Evolutionary conservation across 352 stramenopile genomes (phyloP).

Genomic region (Phytophthora pinifolia): DNA sequence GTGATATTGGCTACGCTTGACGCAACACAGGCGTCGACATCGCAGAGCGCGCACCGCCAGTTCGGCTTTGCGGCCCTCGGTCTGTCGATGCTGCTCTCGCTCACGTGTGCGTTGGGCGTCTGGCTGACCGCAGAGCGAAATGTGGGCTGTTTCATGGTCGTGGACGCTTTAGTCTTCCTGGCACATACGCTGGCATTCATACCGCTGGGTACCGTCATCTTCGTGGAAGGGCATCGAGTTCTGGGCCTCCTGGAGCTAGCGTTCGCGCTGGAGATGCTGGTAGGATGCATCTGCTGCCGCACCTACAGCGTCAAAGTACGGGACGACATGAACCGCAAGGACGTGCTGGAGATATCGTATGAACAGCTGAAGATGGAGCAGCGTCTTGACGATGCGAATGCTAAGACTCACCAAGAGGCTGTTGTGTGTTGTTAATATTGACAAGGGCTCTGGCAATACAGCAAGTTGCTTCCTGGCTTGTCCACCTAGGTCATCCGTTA

Average conservation of each 20-base stretch:
- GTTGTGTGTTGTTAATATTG: no score
- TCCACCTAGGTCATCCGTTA: no score
- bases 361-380: constrained; percentile 14
- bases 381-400: neutral
- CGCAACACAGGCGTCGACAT: neutral
- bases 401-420: neutral
- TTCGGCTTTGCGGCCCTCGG: constrained; percentile 1
- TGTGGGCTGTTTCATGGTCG: constrained; percentile 17
- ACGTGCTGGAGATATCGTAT: constrained; percentile 15
- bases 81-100: constrained; percentile 8
- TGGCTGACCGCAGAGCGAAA: constrained; percentile 6
- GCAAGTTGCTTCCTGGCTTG: no score
- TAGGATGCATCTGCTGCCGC: constrained; percentile 10
- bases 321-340: constrained; percentile 5
- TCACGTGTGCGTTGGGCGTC: constrained; percentile 5
- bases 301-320: constrained; percentile 15
- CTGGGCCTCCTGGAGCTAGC: constrained; percentile 14
- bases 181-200: constrained; percentile 2
- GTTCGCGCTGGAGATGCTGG: constrained; percentile 5
- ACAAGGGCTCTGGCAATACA: no score
- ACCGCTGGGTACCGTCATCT: neutral
- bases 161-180: constrained; percentile 13
- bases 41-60: neutral
- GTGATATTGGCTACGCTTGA: constrained; percentile 5
- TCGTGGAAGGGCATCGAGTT: neutral